Evolutionary conservation across 2,329 filamentous ascomycete genomes (phyloP), one percentile per base, ranked within the genome.

Genomic region (Aspergillus piperis): DNA sequence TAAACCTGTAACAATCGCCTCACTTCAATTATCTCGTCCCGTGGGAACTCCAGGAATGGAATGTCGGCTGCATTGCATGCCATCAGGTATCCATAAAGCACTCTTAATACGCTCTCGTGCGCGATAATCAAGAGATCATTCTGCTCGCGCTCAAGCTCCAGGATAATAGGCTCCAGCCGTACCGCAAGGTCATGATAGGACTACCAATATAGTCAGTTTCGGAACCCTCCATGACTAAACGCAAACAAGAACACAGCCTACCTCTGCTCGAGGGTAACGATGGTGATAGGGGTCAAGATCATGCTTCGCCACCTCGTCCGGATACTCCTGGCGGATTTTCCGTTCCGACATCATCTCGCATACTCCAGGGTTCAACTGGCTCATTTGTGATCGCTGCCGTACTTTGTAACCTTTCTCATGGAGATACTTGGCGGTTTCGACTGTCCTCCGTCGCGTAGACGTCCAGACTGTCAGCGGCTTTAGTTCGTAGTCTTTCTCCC

Each of bases 121-220:
- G 95, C 95, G 67, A 99, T 97, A 72, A 99, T 97, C 56, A 99
- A 85, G n/a, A 99, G 84, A 73, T 99, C 95, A 66, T 96, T 96
- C 70, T 97, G 91, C 79, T 99, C 95, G 47, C 95, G 89, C 80
- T 99, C 95, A 13, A 99, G 85, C 75, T 99, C 95, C 30, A 99
- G 86, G 71, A 99, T 99, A 71, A 99, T 96, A 42, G 95, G 96
- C 75, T 99, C 95, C 50, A 99, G 87, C 21, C 95, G 91, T 61
- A 99, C 95, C n/a, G 95, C 95, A 47, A 99, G 87, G 72, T 99
- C 95, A 74, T 99, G 95, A 77, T 99, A 99, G 8, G 94, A 98
- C 90, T 96, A 68, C 58, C 54, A 61, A 8, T 47, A 10, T 8
- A 39, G 19, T 66, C 38, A 63, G 52, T 19, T 15, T 32, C 23